phyloP scores from a whole-genome alignment of 352 stramenopile genomes.

The Globisporangium middletonii region DNA sequence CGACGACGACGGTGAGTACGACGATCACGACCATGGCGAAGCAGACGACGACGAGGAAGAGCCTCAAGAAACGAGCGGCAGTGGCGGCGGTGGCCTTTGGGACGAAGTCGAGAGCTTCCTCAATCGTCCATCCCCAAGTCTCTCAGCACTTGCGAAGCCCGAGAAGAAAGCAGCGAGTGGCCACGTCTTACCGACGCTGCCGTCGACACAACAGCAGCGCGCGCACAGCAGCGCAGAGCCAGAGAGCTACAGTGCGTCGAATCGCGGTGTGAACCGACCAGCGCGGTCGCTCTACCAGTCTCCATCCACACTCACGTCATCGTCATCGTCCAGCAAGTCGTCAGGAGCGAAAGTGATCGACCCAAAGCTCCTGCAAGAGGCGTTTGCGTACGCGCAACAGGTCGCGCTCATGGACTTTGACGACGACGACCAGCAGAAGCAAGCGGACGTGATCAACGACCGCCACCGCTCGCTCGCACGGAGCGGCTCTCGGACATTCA shows the following conservation, averaged over 20 bases:
- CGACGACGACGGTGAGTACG: slow-evolving; percentile 11
- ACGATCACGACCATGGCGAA: slow-evolving; percentile 15
- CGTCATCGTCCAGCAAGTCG: slow-evolving; percentile 5
- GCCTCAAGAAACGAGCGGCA: slow-evolving; percentile 32
- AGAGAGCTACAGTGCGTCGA: slow-evolving; percentile 23
- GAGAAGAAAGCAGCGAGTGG: slow-evolving; percentile 13
- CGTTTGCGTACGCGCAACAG: slow-evolving; percentile 64
- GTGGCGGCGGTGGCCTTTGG: slow-evolving; percentile 33
- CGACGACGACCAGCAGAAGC: slow-evolving; percentile 28
- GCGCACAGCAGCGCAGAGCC: slow-evolving; percentile 9
- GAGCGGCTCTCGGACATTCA: slow-evolving; percentile 4
- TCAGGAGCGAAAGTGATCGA: slow-evolving; percentile 36
- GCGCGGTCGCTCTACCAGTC: slow-evolving; percentile 8
- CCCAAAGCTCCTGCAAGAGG: slow-evolving; percentile 60
- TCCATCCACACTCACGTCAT: background rate
- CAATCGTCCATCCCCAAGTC: slow-evolving; percentile 58
- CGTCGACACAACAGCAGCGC: slow-evolving; percentile 7
- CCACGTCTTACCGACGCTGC: slow-evolving; percentile 42
- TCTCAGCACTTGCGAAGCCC: slow-evolving; percentile 34
- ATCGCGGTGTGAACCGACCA: slow-evolving; percentile 13
- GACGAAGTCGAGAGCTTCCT: slow-evolving; percentile 73
- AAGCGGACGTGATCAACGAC: slow-evolving; percentile 9
- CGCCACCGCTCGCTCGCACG: slow-evolving; percentile 6
- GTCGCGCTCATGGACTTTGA: slow-evolving; percentile 43
- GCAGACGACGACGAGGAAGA: slow-evolving; percentile 22